These are phyloP conservation scores for Leishmania braziliensis DNA, from an alignment of 208 protist species.

Conservation along the genomic window DNA sequence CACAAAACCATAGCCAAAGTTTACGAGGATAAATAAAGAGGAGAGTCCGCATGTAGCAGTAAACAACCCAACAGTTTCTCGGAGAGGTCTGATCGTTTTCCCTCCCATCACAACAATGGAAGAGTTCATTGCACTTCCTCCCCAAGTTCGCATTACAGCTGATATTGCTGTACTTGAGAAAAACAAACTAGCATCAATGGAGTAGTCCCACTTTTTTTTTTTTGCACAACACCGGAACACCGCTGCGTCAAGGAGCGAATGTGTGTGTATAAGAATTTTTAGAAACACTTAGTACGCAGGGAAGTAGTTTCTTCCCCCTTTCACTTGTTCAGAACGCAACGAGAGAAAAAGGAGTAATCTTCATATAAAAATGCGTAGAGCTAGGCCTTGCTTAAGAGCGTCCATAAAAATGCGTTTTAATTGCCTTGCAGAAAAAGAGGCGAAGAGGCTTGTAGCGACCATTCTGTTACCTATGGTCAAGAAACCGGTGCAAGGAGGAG, in stretches of 20 bases:
- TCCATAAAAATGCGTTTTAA: no score
- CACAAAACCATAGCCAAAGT: no score
- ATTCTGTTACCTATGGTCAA: no score
- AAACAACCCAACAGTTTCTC: not conserved
- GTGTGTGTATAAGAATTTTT: not conserved
- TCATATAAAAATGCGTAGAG: not conserved
- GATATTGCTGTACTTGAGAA: not conserved
- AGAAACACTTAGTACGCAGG: not conserved
- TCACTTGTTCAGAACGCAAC: not conserved
- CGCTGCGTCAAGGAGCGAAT: not conserved
- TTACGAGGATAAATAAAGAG: not conserved
- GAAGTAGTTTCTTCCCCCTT: not conserved
- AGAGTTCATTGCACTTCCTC: not conserved
- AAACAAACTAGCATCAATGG: not conserved
- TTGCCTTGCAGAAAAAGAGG: not conserved
- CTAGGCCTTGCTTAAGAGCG: no score
- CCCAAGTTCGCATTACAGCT: not conserved
- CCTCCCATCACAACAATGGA: not conserved
- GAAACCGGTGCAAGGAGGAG: no score
- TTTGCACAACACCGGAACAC: not conserved
- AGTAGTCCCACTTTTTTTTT: not conserved
- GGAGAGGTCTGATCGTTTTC: not conserved
- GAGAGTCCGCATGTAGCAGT: not conserved
- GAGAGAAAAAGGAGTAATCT: not conserved
- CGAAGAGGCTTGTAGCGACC: not conserved